Evolutionary conservation across 768 basidiomycete species (phyloP).

Genomic region (Dentipellis sp.): DNA sequence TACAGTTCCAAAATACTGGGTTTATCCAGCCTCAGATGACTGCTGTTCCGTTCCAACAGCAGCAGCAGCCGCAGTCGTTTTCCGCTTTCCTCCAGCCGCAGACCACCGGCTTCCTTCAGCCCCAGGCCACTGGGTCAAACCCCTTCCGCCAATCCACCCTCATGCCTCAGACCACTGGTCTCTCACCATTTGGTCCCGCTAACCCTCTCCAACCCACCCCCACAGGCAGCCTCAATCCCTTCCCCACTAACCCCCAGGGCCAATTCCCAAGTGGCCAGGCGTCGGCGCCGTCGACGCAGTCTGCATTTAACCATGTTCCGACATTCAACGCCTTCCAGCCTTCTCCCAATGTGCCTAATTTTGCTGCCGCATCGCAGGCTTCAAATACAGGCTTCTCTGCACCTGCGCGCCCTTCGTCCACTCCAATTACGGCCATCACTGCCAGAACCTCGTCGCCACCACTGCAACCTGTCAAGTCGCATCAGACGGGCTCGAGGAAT

Average conservation of each 20-base stretch:
- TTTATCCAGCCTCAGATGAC: slow-evolving; percentile 14
- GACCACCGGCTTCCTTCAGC: slow-evolving; percentile 35
- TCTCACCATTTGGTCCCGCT: slow-evolving; percentile 8
- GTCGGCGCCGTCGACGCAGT: neutral
- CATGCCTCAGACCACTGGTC: slow-evolving; percentile 11
- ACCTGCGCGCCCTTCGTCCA: slow-evolving; percentile 61
- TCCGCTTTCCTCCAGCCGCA: slow-evolving; percentile 36
- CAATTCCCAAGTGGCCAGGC: neutral
- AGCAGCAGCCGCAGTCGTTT: slow-evolving; percentile 25
- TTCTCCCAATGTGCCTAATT: slow-evolving; percentile 6
- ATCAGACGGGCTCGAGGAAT: slow-evolving; percentile 91
- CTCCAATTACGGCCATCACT: slow-evolving; percentile 43
- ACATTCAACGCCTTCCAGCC: slow-evolving; percentile 5
- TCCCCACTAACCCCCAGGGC: slow-evolving; percentile 2
- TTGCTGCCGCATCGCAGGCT: slow-evolving; percentile 11
- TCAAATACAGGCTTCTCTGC: slow-evolving; percentile 16
- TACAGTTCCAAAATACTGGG: slow-evolving; percentile 29
- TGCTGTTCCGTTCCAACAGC: slow-evolving; percentile 5
- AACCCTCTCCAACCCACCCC: slow-evolving; percentile 3
- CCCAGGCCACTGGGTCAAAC: slow-evolving; percentile 45
- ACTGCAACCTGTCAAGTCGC: slow-evolving; percentile 65
- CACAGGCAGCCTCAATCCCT: slow-evolving; percentile 9
- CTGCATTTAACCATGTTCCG: neutral
- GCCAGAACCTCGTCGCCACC: slow-evolving; percentile 30
- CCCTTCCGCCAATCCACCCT: slow-evolving; percentile 76